Evolutionary conservation across 2,329 filamentous ascomycete genomes (phyloP), one percentile per base, ranked within the genome.

Genomic region (Chlorencoelia australis): DNA sequence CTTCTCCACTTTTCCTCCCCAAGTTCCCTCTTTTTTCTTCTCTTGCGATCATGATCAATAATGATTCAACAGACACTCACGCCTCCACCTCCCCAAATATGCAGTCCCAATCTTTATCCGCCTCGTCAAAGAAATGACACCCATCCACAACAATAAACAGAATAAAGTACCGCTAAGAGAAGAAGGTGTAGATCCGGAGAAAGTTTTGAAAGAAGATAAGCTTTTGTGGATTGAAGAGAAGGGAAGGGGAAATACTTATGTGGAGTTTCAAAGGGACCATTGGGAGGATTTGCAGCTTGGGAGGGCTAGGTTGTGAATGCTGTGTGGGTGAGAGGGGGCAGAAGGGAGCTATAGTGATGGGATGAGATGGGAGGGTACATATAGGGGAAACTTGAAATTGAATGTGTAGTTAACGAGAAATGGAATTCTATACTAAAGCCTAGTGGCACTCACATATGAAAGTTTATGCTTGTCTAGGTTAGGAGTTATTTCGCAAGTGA

Each of bases 131-230:
- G 63, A 63, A 22, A 66, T 69, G 38, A 72, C 67, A 17, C 71
- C 78, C 5, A 80, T 75, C 49, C 77, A 82, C 53, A 88, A 86
- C 49, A 81, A 85, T 55, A 88, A 88, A 61, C 82, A 86, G 59
- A 83, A 85, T 53, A 88, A 88, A 56, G 70, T 78, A 2, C 76
- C 76, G 0, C 60, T 86, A 30, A 67, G 79, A 49, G 70, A 72
- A 30, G 77, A 82, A 44, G 80, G 79, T 0, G 69, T 82, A 10
- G 71, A 83, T 53, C 69, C 73, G 2, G 57, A 58, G 16, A 65
- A 65, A 51, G 59, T 67, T 4, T 52, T 59, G 15, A 46, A 46
- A 1, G 54, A 58, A 2, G 68, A 71, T 36, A 50, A 57, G 18
- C 38, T 73, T 3, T 57, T 66, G 16, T 64, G 83, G 59, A 75